phyloP scores from a whole-genome alignment of 176 grass and related monocot genomes.

The Guadua angustifolia region DNA sequence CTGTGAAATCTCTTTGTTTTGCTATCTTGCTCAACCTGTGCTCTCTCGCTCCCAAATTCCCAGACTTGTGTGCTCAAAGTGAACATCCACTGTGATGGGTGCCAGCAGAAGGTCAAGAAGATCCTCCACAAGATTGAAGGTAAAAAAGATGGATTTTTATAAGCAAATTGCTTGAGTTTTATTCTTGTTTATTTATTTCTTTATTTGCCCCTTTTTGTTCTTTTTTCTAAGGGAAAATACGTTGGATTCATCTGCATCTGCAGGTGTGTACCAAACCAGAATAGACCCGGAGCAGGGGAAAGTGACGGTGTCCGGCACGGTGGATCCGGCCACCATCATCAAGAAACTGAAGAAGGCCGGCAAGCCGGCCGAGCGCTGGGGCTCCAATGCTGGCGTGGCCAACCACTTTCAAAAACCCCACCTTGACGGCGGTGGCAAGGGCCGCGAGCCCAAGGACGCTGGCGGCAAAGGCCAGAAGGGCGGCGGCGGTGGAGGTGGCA shows the following conservation, averaged over 20 bases:
- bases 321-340: background rate
- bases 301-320: background rate
- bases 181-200: background rate
- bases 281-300: slow-evolving; percentile 73
- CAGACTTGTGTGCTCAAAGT: slow-evolving; percentile 77
- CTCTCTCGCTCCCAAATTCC: background rate
- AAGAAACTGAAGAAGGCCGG: background rate
- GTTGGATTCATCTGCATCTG: background rate
- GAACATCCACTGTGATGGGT: slow-evolving; percentile 81
- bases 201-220: background rate
- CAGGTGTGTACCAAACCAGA: slow-evolving; percentile 66
- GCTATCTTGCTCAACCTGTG: background rate
- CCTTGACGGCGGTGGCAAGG: slow-evolving; percentile 47
- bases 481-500: slow-evolving; percentile 4
- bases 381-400: slow-evolving; percentile 20
- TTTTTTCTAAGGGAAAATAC: background rate
- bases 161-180: background rate
- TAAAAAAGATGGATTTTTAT: background rate
- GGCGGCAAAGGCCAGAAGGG: slow-evolving; percentile 47
- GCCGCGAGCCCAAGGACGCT: background rate
- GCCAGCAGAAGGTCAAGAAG: slow-evolving; percentile 32
- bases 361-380: background rate
- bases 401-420: slow-evolving; percentile 56
- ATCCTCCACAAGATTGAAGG: background rate
- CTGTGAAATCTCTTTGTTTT: background rate